These are phyloP conservation scores for Quercus dentata DNA, from an alignment of 306 rosid genomes.

Conservation along the genomic window DNA sequence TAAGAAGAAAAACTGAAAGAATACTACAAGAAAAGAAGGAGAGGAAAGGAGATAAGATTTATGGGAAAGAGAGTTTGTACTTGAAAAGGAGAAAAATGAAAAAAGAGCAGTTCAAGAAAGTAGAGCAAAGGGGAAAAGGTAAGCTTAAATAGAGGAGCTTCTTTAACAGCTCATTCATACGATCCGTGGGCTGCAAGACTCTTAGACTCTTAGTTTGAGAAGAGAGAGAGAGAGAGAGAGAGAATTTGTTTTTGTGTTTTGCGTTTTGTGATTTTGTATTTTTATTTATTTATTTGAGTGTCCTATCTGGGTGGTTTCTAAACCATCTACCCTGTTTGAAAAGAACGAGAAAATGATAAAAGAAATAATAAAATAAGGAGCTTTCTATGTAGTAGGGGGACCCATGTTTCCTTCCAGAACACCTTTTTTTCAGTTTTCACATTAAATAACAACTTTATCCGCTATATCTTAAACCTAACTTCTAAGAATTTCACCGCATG, in stretches of 20 bases:
- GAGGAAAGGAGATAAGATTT: neutral
- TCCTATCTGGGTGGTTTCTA: constrained; percentile 42
- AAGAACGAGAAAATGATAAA: constrained; percentile 9
- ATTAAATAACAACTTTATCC: constrained; percentile 31
- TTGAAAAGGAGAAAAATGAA: constrained; percentile 7
- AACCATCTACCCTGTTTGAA: constrained; percentile 47
- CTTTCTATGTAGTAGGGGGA: constrained; percentile 30
- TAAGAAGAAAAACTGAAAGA: neutral
- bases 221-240: no score
- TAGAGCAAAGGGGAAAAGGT: constrained; percentile 20
- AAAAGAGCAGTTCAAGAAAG: constrained; percentile 49
- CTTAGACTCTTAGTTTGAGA: constrained; percentile 39
- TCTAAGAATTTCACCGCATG: constrained; percentile 28
- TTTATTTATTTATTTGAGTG: constrained; percentile 28
- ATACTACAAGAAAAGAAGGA: neutral
- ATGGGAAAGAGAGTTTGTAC: constrained; percentile 1
- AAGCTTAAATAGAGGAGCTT: constrained; percentile 61
- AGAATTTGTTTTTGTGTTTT: neutral
- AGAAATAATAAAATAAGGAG: constrained; percentile 16
- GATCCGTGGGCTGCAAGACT: constrained; percentile 80
- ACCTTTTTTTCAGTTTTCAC: neutral
- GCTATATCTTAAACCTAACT: constrained; percentile 44
- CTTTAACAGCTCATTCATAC: constrained; percentile 35
- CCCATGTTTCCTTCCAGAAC: constrained; percentile 18
- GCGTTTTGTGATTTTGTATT: neutral